Evolutionary conservation across 2,329 filamentous ascomycete species (phyloP), one percentile per base, ranked within the genome.

Genomic region (Whalleya microplaca): DNA sequence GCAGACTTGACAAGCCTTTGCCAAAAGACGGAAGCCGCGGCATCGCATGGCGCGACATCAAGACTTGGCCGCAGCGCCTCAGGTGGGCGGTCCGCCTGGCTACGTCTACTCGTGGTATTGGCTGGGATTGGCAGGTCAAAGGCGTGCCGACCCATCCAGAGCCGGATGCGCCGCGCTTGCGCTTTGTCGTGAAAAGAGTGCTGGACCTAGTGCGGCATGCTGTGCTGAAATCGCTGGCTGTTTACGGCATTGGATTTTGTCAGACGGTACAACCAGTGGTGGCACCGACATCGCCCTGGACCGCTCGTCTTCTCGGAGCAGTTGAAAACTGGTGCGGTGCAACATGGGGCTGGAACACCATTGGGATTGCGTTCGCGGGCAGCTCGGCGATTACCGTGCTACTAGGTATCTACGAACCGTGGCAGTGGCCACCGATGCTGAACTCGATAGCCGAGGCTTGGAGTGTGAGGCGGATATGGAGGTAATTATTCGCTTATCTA

Each of bases 101-200:
- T 12, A 23, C 41, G 12, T 51, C 58, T 2, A 23, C 45, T 44
- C 55, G 61, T 21, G 61, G 61, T 8, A 51, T 63, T 32, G 58
- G 61, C 1, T 63, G 61, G 61, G 42, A 61, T 32, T 63, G 61
- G 61, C 45, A 55, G 43, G 61, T 63, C 5, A 63, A 63, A 40
- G 49, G 54, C 41, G 55, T 61, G 21, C 52, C 58, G 29, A 43
- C 19, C 14, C 50, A 59, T 44, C 46, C 51, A 9, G 42, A 32
- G 1, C 50, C 50, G 16, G 18, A 51, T 9, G 45, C 16, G n/a
- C 3, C 56, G 3, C 56, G 51, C 3, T 37, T 49, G 18, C 29
- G 32, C 23, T 59, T 62, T 21, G 53, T 55, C 16, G 19, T 20
- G 18, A 27, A 18, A 12, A 37, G 48, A 6, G 45, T 47, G 20